Evolutionary conservation across 257 asterid genomes (phyloP), one percentile per base, ranked within the genome.

Genomic region (Verbascum thapsus): DNA sequence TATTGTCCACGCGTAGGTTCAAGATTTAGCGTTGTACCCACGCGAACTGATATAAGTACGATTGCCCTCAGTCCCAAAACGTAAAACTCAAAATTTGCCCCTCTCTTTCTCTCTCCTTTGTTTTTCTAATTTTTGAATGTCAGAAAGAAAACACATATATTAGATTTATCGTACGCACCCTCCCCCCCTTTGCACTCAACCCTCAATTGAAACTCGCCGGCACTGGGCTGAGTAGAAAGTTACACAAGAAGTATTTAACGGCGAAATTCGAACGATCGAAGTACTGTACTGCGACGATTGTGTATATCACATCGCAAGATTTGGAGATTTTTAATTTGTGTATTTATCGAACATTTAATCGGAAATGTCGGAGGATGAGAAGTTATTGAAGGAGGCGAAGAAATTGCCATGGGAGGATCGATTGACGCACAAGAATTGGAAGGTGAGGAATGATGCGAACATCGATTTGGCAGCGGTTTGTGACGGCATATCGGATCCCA

Each of bases 331-430:
- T 38, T 59, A 39, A 16, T 23, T 10, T 12, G 5, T 38, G 52
- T 57, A 58, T 57, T 57, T 61, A 57, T 67, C 68, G 48, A 42
- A 65, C 47, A 1, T 15, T 55, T 3, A 45, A 13, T 66, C 59
- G 76, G 66, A 72, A 85, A 90, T 88, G 98, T 88, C 99, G 95
- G 99, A 94, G 88, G 99, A 94, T 66, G 99, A 94, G 90, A 94
- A 94, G 86, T 85, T 94, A 61, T 80, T 94, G 92, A 94, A 90
- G 88, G 99, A 88, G 87, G 98, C 99, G 49, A 94, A 94, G 92
- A 94, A 94, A 71, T 78, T 88, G 70, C 87, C 95, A 3, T 94
- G 98, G 99, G 98, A 88, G 83, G 98, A 94, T 67, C 85, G 99
- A 41, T 73, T 94, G 76, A 50, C 83, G 87, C 99, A 94, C 71